phyloP scores from a whole-genome alignment of 306 rosid genomes.

The Cicer pinnatifidum region DNA sequence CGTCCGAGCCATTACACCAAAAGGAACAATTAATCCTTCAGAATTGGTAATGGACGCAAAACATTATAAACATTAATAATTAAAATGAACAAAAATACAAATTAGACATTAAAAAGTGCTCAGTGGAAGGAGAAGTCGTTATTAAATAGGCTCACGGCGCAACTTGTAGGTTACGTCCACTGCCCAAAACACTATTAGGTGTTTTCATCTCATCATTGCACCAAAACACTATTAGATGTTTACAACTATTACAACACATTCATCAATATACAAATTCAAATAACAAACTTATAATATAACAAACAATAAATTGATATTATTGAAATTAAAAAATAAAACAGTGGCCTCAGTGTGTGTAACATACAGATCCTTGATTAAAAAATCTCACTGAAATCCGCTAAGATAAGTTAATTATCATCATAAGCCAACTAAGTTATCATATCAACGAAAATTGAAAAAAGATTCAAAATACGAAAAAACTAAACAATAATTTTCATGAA shows the following conservation, averaged over 20 bases:
- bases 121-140: too few relatives aligned
- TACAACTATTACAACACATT: neutral
- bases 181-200: constrained; percentile 74
- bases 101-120: too few relatives aligned
- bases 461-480: too few relatives aligned
- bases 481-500: neutral
- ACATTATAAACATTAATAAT: too few relatives aligned
- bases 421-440: constrained; percentile 46
- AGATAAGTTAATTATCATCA: constrained; percentile 72
- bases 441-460: rapidly evolving
- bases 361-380: constrained; percentile 74
- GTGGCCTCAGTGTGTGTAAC: constrained; percentile 96
- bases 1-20: constrained; percentile 86
- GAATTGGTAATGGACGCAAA: constrained; percentile 87
- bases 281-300: too few relatives aligned
- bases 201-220: constrained; percentile 81
- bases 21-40: constrained; percentile 60
- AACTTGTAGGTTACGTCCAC: constrained; percentile 52
- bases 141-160: too few relatives aligned
- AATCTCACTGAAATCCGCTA: constrained; percentile 98
- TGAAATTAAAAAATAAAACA: too few relatives aligned
- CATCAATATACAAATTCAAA: neutral
- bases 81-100: neutral
- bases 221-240: constrained; percentile 66
- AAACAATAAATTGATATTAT: neutral